Evolutionary conservation across 2,329 filamentous ascomycete species (phyloP).

Genomic region (Aspergillus quadricinctus): DNA sequence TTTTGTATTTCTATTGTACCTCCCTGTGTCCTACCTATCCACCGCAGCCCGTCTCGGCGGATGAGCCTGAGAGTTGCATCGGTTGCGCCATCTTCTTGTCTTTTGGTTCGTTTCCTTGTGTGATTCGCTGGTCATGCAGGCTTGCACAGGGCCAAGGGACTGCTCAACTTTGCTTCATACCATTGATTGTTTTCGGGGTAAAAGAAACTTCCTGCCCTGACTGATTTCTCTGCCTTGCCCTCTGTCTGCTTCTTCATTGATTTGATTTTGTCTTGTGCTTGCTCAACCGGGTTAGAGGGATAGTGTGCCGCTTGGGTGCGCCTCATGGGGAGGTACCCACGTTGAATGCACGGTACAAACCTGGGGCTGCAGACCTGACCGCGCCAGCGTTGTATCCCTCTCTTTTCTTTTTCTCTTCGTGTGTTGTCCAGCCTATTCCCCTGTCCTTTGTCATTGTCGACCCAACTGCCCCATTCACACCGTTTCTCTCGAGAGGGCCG

Average conservation of each 20-base stretch:
- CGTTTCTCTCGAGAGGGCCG: background rate
- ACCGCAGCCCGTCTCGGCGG: background rate
- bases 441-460: background rate
- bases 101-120: slow-evolving; percentile 23
- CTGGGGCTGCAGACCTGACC: background rate
- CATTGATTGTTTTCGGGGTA: background rate
- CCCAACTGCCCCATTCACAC: background rate
- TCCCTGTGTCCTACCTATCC: background rate
- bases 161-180: background rate
- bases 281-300: background rate
- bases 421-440: background rate
- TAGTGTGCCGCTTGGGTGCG: background rate
- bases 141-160: slow-evolving; percentile 6
- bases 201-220: background rate
- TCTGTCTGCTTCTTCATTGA: background rate
- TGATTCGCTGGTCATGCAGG: slow-evolving; percentile 11
- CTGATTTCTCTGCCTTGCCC: background rate
- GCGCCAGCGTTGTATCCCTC: slow-evolving; percentile 1
- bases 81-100: slow-evolving; percentile 29
- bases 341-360: background rate
- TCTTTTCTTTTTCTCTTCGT: slow-evolving; percentile 1
- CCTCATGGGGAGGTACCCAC: background rate
- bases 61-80: slow-evolving; percentile 28
- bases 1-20: slow-evolving; percentile 1
- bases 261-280: background rate